These are phyloP conservation scores for Melaleuca alternifolia DNA, from an alignment of 345 rosid species.

Conservation along the genomic window DNA sequence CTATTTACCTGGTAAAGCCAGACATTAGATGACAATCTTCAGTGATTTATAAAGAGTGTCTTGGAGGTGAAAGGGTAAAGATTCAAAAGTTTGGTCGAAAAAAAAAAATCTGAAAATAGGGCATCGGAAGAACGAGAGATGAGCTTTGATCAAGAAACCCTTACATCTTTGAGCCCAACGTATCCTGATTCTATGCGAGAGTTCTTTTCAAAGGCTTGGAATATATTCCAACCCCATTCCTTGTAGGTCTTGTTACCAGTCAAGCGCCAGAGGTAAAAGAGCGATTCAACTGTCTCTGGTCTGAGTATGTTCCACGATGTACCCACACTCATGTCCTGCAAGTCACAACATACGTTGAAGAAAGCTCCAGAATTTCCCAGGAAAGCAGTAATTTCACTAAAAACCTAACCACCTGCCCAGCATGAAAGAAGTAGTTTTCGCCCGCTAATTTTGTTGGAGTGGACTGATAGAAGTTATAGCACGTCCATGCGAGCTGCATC, in stretches of 20 bases:
- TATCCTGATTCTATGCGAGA: slow-evolving; percentile 82
- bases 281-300: slow-evolving; percentile 95
- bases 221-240: slow-evolving; percentile 99
- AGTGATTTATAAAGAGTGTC: not conserved
- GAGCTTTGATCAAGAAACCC: slow-evolving; percentile 3
- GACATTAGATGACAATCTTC: not conserved
- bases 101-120: not conserved
- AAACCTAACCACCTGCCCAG: slow-evolving; percentile 42
- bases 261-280: slow-evolving; percentile 88
- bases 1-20: slow-evolving; percentile 51
- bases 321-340: slow-evolving; percentile 94
- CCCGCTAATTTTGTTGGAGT: slow-evolving; percentile 94
- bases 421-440: slow-evolving; percentile 80
- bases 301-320: slow-evolving; percentile 96
- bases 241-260: slow-evolving; percentile 92
- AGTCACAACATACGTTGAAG: not conserved
- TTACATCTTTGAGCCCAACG: slow-evolving; percentile 94
- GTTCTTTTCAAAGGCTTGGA: slow-evolving; percentile 88
- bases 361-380: not conserved
- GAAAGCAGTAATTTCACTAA: not conserved
- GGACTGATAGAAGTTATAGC: slow-evolving; percentile 92
- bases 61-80: not conserved
- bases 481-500: slow-evolving; percentile 94
- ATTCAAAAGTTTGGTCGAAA: not conserved
- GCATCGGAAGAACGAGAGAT: not conserved